Percentiles rank a stretch among this genome's conserved stretches.
Evolutionary conservation across 345 rosid genomes (phyloP).

Genomic region (Arabis hirsuta): DNA sequence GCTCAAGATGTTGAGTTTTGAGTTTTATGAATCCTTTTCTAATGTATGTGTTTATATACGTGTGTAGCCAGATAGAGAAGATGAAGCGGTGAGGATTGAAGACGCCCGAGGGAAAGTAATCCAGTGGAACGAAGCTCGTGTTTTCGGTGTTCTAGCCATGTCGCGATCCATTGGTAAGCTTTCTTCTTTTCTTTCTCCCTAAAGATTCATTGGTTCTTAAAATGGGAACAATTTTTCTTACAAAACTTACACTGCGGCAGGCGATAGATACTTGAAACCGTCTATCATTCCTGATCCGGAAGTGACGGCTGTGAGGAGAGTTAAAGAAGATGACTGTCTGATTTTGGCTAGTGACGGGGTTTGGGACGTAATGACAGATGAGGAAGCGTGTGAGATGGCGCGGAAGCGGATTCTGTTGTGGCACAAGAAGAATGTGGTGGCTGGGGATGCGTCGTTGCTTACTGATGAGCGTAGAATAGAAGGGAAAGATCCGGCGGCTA

Average conservation of each 20-base stretch:
- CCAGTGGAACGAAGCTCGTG: slow-evolving; percentile 78
- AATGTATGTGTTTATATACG: slow-evolving; percentile 1
- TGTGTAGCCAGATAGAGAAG: slow-evolving; percentile 78
- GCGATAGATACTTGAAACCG: slow-evolving; percentile 78
- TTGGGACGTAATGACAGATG: slow-evolving; percentile 77
- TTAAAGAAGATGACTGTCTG: slow-evolving; percentile 74
- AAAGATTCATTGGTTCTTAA: slow-evolving; percentile 7
- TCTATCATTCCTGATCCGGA: slow-evolving; percentile 80
- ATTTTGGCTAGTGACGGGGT: slow-evolving; percentile 79
- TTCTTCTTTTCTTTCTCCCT: slow-evolving; percentile 11
- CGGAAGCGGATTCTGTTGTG: slow-evolving; percentile 66
- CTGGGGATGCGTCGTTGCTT: slow-evolving; percentile 40
- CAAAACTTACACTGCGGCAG: slow-evolving; percentile 46
- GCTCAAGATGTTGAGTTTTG: slow-evolving; percentile 12
- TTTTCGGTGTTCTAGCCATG: slow-evolving; percentile 87
- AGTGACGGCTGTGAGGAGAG: slow-evolving; percentile 56
- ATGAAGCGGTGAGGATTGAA: slow-evolving; percentile 76
- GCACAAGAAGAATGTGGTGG: slow-evolving; percentile 60
- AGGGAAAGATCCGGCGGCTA: slow-evolving; percentile 65
- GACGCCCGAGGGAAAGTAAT: slow-evolving; percentile 79
- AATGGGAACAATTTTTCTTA: slow-evolving; percentile 9
- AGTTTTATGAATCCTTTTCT: background rate
- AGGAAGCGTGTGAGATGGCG: slow-evolving; percentile 73
- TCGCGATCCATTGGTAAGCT: slow-evolving; percentile 82
- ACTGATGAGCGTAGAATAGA: slow-evolving; percentile 40